A percentile compares a stretch with the other conserved stretches of the same genome.
Conservation (phyloP, 2,329 filamentous ascomycete species). For the Penicillium sp. region DNA sequence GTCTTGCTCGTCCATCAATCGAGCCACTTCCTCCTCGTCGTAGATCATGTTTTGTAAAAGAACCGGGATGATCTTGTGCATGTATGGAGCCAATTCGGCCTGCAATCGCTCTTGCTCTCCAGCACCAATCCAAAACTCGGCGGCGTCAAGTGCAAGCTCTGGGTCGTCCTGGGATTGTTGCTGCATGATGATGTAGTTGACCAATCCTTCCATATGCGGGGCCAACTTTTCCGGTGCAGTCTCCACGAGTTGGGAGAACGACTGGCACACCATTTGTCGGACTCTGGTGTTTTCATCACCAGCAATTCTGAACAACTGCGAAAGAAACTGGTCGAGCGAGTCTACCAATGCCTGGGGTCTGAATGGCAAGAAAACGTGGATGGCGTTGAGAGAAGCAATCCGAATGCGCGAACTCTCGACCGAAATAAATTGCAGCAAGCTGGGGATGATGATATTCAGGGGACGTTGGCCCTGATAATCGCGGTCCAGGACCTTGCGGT, state of each 20-base stretch:
- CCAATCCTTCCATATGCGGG: constrained; percentile 81
- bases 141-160: constrained; percentile 87
- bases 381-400: constrained; percentile 72
- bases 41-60: constrained; percentile 95
- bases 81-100: constrained; percentile 70
- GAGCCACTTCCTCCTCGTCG: constrained; percentile 84
- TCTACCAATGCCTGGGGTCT: constrained; percentile 79
- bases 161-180: constrained; percentile 79
- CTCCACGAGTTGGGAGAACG: constrained; percentile 89
- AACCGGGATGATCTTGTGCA: constrained; percentile 83
- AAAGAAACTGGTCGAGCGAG: constrained; percentile 76
- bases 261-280: constrained; percentile 85
- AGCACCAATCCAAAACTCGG: constrained; percentile 95
- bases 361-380: constrained; percentile 88
- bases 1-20: constrained; percentile 78
- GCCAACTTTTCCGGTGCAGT: constrained; percentile 84
- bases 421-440: constrained; percentile 81
- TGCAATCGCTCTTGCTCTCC: constrained; percentile 83
- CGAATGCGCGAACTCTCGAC: constrained; percentile 75
- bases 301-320: constrained; percentile 78
- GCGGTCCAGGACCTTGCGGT: constrained; percentile 77
- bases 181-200: constrained; percentile 89
- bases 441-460: constrained; percentile 82
- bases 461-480: constrained; percentile 87
- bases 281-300: constrained; percentile 77